phyloP scores from a whole-genome alignment of 2,329 filamentous ascomycete species.

The Pseudocercospora cruenta region DNA sequence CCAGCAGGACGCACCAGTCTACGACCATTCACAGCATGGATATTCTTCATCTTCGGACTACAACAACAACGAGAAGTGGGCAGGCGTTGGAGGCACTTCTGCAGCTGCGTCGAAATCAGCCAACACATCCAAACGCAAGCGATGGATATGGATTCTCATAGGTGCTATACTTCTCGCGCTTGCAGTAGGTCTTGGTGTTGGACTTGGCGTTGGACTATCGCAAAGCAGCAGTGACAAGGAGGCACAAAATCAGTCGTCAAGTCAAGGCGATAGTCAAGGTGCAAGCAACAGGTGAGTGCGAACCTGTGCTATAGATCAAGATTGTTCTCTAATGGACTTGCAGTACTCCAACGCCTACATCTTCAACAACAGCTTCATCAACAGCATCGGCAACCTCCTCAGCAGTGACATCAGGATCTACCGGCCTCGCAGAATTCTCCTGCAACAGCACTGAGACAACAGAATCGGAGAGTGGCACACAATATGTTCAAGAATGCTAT shows the following conservation, averaged over 20 bases:
- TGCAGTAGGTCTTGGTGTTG: conserved; percentile 18
- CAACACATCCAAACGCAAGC: not conserved
- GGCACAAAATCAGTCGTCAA: not conserved
- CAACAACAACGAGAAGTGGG: conserved; percentile 7
- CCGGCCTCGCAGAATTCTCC: conserved; percentile 23
- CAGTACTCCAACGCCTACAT: not conserved
- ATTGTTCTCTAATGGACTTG: not conserved
- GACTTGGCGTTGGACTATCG: conserved; percentile 14
- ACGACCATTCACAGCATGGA: not conserved
- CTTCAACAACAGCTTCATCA: not conserved
- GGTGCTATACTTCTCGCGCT: conserved; percentile 10
- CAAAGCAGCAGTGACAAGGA: conserved; percentile 6
- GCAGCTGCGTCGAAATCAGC: not conserved
- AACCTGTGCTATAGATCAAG: not conserved
- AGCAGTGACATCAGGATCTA: conserved; percentile 19
- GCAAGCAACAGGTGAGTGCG: not conserved
- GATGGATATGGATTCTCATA: conserved; percentile 15
- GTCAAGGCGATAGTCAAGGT: conserved; percentile 1
- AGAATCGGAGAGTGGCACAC: conserved; percentile 1
- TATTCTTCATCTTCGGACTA: not conserved
- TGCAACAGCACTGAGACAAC: conserved; percentile 17
- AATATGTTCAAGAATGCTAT: conserved; percentile 20
- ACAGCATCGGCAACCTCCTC: conserved; percentile 9
- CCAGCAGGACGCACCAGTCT: not conserved
- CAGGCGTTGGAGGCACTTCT: not conserved